A percentile compares a stretch with the other conserved stretches of the same genome.
Conservation (phyloP, 345 rosid genomes). For the Conringia planisiliqua region DNA sequence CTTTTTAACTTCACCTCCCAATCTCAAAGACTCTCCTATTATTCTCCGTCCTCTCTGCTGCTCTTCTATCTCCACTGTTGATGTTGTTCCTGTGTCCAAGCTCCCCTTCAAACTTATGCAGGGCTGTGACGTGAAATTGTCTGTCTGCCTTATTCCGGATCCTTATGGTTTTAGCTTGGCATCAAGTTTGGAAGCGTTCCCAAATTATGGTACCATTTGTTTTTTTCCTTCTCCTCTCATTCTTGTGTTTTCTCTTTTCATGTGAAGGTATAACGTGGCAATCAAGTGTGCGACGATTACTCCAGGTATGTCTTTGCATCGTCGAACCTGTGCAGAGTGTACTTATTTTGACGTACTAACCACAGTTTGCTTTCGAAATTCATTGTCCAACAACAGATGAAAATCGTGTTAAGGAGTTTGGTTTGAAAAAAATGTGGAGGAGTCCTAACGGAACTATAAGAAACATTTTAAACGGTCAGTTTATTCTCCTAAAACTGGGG, state of each 20-base stretch:
- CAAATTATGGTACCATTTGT: too few species aligned
- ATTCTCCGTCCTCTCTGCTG: background rate
- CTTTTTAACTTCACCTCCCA: background rate
- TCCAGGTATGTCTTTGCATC: constrained; percentile 42
- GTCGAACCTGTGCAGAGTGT: background rate
- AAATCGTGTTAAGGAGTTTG: constrained; percentile 75
- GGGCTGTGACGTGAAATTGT: background rate
- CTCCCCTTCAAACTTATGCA: background rate
- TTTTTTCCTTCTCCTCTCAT: too few species aligned
- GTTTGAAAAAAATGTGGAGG: constrained; percentile 85
- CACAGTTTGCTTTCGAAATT: background rate
- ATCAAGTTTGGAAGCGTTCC: background rate
- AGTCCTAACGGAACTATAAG: constrained; percentile 96
- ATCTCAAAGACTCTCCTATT: background rate
- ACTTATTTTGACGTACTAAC: background rate
- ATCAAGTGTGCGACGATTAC: constrained; percentile 66
- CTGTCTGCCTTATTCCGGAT: background rate
- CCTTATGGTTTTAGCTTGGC: background rate
- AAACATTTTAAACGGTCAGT: constrained; percentile 83
- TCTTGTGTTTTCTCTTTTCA: too few species aligned
- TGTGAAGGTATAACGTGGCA: constrained; percentile 52
- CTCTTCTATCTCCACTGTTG: background rate
- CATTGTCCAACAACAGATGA: constrained; percentile 51
- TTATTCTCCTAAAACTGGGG: background rate
- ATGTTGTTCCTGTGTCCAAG: background rate